These are phyloP conservation scores for Conticribra weissflogii DNA, from an alignment of 108 stramenopile species.

Conservation along the genomic window DNA sequence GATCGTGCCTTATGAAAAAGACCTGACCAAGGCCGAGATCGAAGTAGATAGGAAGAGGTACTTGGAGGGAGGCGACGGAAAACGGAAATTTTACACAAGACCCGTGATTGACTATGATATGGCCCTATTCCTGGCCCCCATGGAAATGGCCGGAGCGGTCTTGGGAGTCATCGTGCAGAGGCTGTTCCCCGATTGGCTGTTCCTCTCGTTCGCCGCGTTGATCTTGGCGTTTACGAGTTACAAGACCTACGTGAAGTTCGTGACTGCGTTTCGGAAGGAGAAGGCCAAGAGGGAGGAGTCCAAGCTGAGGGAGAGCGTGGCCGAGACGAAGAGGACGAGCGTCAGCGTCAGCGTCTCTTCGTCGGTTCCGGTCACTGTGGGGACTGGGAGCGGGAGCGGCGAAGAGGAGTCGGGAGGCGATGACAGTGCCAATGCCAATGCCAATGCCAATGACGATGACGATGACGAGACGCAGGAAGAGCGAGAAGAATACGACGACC, in stretches of 20 bases:
- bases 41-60: conserved; percentile 23
- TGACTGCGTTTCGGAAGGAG: conserved; percentile 46
- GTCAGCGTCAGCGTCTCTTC: too few relatives aligned
- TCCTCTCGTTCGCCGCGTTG: conserved; percentile 51
- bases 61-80: conserved; percentile 34
- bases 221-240: conserved; percentile 60
- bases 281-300: conserved; percentile 17
- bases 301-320: neutral
- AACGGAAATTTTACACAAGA: conserved; percentile 55
- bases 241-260: conserved; percentile 64
- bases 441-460: conserved; percentile 12
- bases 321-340: conserved; percentile 22
- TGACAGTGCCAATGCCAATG: too few relatives aligned
- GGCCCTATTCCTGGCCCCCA: conserved; percentile 68
- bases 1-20: conserved; percentile 32
- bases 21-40: conserved; percentile 30
- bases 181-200: conserved; percentile 70
- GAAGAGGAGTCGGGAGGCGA: too few relatives aligned
- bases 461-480: conserved; percentile 16
- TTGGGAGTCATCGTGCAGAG: conserved; percentile 66
- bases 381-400: too few relatives aligned
- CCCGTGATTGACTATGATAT: conserved; percentile 79
- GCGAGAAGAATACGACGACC: conserved; percentile 22
- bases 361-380: too few relatives aligned
- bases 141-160: conserved; percentile 80